A percentile compares a stretch with the other conserved stretches of the same genome.
Conservation (phyloP, 371 early-diverging fungal species). For the Mucor plumbeus region DNA sequence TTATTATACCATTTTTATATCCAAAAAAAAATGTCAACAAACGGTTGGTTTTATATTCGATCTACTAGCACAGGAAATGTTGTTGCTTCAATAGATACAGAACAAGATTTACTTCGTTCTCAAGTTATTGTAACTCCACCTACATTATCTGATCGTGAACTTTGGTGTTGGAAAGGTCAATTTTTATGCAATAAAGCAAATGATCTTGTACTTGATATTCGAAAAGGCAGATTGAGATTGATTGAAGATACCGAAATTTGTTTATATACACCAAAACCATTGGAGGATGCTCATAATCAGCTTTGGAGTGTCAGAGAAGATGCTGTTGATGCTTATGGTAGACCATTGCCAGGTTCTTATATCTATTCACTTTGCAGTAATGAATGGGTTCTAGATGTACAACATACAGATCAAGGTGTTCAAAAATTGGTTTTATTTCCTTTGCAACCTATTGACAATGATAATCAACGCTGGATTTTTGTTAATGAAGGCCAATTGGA, state of each 20-base stretch:
- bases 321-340: constrained; percentile 34
- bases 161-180: constrained; percentile 54
- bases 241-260: constrained; percentile 60
- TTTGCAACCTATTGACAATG: constrained; percentile 47
- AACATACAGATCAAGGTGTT: constrained; percentile 19
- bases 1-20: background rate
- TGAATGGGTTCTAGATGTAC: constrained; percentile 56
- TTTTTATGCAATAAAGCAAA: constrained; percentile 48
- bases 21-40: constrained; percentile 17
- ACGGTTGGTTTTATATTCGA: constrained; percentile 52
- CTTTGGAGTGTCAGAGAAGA: constrained; percentile 43
- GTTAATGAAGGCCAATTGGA: constrained; percentile 36
- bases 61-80: constrained; percentile 43
- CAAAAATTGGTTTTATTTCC: constrained; percentile 51
- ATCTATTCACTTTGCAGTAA: constrained; percentile 45
- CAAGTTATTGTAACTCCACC: constrained; percentile 45
- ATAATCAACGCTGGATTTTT: constrained; percentile 52
- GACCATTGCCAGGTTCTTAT: constrained; percentile 34
- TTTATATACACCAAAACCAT: constrained; percentile 41
- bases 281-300: constrained; percentile 48
- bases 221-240: constrained; percentile 54
- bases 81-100: constrained; percentile 29
- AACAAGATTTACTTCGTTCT: constrained; percentile 33
- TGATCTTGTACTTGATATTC: constrained; percentile 49
- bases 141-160: constrained; percentile 36